These are phyloP conservation scores for Cubamyces sp. DNA, from an alignment of 768 basidiomycete genomes.

Conservation along the genomic window DNA sequence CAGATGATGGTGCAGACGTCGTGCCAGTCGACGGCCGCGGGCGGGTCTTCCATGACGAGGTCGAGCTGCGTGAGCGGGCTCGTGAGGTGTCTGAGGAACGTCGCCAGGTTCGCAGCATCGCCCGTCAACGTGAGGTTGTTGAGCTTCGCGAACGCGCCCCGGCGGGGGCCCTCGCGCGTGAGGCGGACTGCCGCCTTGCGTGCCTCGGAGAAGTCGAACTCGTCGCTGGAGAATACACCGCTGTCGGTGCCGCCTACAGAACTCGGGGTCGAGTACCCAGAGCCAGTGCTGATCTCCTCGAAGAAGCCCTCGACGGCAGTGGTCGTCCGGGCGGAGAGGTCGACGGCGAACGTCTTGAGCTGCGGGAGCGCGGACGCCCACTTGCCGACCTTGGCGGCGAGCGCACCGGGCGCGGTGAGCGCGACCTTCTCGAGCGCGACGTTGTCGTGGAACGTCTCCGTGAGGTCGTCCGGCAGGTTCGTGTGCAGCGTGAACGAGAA, in stretches of 20 bases:
- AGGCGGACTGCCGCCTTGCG: conserved; percentile 70
- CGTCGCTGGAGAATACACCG: conserved; percentile 78
- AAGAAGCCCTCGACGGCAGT: conserved; percentile 84
- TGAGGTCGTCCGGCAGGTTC: conserved; percentile 71
- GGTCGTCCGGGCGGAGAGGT: conserved; percentile 67
- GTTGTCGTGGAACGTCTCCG: conserved; percentile 65
- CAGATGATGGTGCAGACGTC: conserved; percentile 67
- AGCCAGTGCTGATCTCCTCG: conserved; percentile 63
- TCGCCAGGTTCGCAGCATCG: conserved; percentile 67
- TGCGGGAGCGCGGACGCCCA: conserved; percentile 70
- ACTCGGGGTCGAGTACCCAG: conserved; percentile 72
- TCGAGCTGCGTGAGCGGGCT: conserved; percentile 71
- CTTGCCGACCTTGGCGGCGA: conserved; percentile 69
- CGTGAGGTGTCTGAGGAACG: conserved; percentile 71
- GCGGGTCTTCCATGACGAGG: conserved; percentile 79
- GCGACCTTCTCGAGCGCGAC: conserved; percentile 60
- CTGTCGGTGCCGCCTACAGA: conserved; percentile 73
- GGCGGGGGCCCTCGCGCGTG: conserved; percentile 60
- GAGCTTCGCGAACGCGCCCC: conserved; percentile 60
- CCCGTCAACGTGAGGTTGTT: conserved; percentile 70
- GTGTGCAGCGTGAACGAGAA: conserved; percentile 75
- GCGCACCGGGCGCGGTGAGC: conserved; percentile 75
- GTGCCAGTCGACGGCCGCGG: conserved; percentile 74
- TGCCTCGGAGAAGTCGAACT: conserved; percentile 75
- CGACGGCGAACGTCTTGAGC: conserved; percentile 68